Evolutionary conservation across 2,329 filamentous ascomycete species (phyloP), one percentile per base, ranked within the genome.

Genomic region (Arthrobotrys megalospora): DNA sequence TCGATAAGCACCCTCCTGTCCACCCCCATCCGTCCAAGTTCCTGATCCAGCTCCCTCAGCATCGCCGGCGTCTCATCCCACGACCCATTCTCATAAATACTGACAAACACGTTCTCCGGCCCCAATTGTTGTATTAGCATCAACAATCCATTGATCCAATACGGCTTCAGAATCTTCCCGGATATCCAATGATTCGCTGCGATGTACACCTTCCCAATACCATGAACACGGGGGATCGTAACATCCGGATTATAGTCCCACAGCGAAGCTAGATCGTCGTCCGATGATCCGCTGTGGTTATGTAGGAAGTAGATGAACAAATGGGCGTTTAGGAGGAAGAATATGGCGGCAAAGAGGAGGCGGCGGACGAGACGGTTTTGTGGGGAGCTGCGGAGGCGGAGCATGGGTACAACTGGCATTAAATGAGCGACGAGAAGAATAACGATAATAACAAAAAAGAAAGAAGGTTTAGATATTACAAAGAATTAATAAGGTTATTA

Each of bases 171-270:
- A 24, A 92, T 85, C 0, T 83, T 82, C 76, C 88, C 91, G 79
- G 89, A 89, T 81, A 91, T 92, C 87, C 90, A 92, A 82, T 92
- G 90, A 82, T 91, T 89, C 78, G 88, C 89, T 3, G 90, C 89
- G 77, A 93, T 91, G 84, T 89, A 93, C 79, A 93, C 73, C 32
- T 60, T 70, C 4, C 73, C 73, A 43, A 77, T 45, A 1, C 60
- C 60, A 50, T 77, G 66, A 32, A 77, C 66, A 28, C 66, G 60
- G 5, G 73, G 73, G 36, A 77, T 43, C 8, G 66, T 64, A 14
- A 65, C 24, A 6, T 58, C 43, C 5, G 73, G 73, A 53, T 68
- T 71, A 34, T 71, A 77, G 47, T 58, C 66, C 73, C 73, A 77
- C 5, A 66, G 60, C 0, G 66, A 36, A 16, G 66, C 32, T 28